phyloP scores from a whole-genome alignment of 805 yeast species.

The Hanseniaspora singularis region DNA sequence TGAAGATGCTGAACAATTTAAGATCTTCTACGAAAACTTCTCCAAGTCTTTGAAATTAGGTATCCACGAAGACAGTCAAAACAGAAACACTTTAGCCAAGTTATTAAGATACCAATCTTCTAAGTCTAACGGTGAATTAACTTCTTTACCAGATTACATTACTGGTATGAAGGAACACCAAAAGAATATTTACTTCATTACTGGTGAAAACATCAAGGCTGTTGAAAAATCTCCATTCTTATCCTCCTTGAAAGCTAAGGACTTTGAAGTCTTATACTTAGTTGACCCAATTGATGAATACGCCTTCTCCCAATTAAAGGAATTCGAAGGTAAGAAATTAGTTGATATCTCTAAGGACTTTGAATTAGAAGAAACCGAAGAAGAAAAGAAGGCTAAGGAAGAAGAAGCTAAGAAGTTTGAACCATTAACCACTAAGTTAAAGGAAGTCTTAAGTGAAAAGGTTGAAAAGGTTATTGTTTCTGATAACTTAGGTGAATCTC shows the following conservation, averaged over 20 bases:
- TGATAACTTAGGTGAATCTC: slow-evolving; percentile 92
- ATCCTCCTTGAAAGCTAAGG: slow-evolving; percentile 96
- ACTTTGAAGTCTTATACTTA: slow-evolving; percentile 93
- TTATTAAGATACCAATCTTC: slow-evolving; percentile 94
- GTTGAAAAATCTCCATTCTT: slow-evolving; percentile 99
- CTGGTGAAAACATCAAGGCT: slow-evolving; percentile 96
- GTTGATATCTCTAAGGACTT: slow-evolving; percentile 98
- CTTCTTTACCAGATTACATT: slow-evolving; percentile 92
- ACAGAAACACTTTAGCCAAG: slow-evolving; percentile 92
- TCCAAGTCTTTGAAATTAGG: slow-evolving; percentile 97
- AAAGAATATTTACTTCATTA: slow-evolving; percentile 97
- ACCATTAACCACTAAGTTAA: slow-evolving; percentile 86
- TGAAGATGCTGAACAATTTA: slow-evolving; percentile 97
- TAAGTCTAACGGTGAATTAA: slow-evolving; percentile 84
- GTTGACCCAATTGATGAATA: slow-evolving; percentile 99
- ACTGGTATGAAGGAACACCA: slow-evolving; percentile 99
- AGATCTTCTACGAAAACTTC: slow-evolving; percentile 95
- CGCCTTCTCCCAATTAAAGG: slow-evolving; percentile 98
- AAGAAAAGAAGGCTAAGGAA: slow-evolving; percentile 92
- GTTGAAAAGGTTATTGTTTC: slow-evolving; percentile 99
- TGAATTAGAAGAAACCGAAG: slow-evolving; percentile 96
- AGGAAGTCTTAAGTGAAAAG: slow-evolving; percentile 95
- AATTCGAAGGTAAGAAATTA: slow-evolving; percentile 97
- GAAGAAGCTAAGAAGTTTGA: slow-evolving; percentile 84
- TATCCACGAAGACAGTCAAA: slow-evolving; percentile 96